Conservation (phyloP, 805 yeast genomes). For the Ogataea wickerhamii region DNA sequence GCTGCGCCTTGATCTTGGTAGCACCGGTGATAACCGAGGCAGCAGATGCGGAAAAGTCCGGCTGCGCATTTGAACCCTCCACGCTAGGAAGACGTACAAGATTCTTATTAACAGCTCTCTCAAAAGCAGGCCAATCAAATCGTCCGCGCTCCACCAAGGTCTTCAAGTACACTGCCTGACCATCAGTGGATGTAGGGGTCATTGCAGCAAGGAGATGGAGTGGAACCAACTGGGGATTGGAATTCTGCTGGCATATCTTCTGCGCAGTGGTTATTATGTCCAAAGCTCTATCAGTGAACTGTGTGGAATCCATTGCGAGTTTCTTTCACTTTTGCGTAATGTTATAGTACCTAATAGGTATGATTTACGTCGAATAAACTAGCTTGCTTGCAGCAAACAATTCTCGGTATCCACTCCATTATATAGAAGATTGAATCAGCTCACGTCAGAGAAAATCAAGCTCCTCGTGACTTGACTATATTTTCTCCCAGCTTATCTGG, state of each 20-base stretch:
- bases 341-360: no score
- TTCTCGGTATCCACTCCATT: no score
- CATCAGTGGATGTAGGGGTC: conserved; percentile 59
- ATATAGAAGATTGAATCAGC: no score
- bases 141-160: conserved; percentile 82
- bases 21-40: conserved; percentile 75
- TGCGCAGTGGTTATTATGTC: conserved; percentile 75
- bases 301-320: conserved; percentile 55
- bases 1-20: conserved; percentile 72
- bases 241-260: conserved; percentile 77
- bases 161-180: conserved; percentile 64
- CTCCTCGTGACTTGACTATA: conserved; percentile 1
- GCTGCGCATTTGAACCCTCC: conserved; percentile 81
- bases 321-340: neutral
- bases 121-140: conserved; percentile 79
- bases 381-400: no score
- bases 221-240: conserved; percentile 83
- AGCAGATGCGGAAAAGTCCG: conserved; percentile 70
- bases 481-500: conserved; percentile 3
- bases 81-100: conserved; percentile 85
- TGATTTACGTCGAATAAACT: no score
- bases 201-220: conserved; percentile 89
- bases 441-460: no score
- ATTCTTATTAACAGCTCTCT: conserved; percentile 74
- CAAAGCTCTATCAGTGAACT: conserved; percentile 92